Conservation (phyloP, 306 rosid species). For the Pyrus pyrifolia region DNA sequence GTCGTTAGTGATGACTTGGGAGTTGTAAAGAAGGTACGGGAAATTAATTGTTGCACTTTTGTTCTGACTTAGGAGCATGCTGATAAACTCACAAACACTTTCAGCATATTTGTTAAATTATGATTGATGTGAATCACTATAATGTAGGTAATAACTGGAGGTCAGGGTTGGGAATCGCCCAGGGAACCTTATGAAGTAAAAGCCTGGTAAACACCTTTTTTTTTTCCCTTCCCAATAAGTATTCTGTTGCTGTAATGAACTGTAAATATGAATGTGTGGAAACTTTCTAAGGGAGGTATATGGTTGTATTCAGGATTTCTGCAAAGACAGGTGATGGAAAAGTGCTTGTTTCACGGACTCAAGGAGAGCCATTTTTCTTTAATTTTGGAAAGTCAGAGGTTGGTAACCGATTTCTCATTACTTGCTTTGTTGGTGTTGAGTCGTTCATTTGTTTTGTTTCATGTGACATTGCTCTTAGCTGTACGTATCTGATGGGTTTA, state of each 20-base stretch:
- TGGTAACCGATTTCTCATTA: constrained; percentile 4
- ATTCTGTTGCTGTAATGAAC: constrained; percentile 7
- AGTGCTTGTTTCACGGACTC: constrained; percentile 49
- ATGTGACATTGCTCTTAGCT: background rate
- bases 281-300: constrained; percentile 21
- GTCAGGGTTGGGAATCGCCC: constrained; percentile 97
- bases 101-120: background rate
- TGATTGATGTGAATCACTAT: background rate
- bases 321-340: constrained; percentile 69
- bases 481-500: background rate
- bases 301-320: constrained; percentile 61
- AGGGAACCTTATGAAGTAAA: constrained; percentile 97
- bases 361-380: constrained; percentile 77
- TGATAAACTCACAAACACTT: constrained; percentile 9
- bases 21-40: constrained; percentile 73
- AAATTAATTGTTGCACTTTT: background rate
- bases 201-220: constrained; percentile 60
- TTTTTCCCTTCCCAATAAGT: background rate
- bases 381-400: constrained; percentile 96
- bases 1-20: constrained; percentile 83
- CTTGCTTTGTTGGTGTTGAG: background rate
- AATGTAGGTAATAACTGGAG: constrained; percentile 62
- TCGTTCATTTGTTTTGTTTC: background rate
- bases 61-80: background rate
- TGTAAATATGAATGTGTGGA: constrained; percentile 10